These are phyloP conservation scores for Penicillium griseofulvum DNA, from an alignment of 2,329 filamentous ascomycete genomes.

Conservation along the genomic window DNA sequence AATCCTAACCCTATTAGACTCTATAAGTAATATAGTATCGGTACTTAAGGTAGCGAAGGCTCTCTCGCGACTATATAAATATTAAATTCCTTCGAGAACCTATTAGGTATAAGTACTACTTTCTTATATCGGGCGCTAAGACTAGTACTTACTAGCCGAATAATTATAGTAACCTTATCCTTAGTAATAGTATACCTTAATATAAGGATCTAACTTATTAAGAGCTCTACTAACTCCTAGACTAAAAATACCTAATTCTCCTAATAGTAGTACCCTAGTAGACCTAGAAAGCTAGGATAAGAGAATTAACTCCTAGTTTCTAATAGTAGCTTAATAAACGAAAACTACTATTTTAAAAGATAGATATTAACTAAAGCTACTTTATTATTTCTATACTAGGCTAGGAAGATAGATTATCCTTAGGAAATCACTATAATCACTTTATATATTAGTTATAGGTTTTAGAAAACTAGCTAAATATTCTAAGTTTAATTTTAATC, in stretches of 20 bases:
- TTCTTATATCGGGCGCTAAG: not conserved
- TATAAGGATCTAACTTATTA: not conserved
- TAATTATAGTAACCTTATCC: not conserved
- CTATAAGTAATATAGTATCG: not conserved
- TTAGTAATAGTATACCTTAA: not conserved
- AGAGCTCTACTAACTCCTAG: conserved; percentile 4
- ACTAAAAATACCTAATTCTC: not conserved
- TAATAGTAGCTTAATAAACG: not conserved
- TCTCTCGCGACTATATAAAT: not conserved
- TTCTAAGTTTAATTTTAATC: not conserved
- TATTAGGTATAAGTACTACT: not conserved
- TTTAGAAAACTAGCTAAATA: not conserved
- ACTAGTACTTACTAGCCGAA: not conserved
- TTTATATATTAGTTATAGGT: not conserved
- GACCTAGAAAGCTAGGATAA: not conserved
- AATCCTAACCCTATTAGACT: not conserved
- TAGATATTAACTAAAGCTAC: not conserved
- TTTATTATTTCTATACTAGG: not conserved
- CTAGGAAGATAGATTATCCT: not conserved
- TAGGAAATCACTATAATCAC: not conserved
- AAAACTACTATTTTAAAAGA: not conserved
- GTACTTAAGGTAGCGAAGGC: not conserved
- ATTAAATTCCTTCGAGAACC: conserved; percentile 14
- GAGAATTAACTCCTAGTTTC: not conserved
- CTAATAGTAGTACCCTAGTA: not conserved